A percentile compares a stretch with the other conserved stretches of the same genome.
phyloP scores from a whole-genome alignment of 2,329 filamentous ascomycete genomes.

The Neonectria magnoliae region DNA sequence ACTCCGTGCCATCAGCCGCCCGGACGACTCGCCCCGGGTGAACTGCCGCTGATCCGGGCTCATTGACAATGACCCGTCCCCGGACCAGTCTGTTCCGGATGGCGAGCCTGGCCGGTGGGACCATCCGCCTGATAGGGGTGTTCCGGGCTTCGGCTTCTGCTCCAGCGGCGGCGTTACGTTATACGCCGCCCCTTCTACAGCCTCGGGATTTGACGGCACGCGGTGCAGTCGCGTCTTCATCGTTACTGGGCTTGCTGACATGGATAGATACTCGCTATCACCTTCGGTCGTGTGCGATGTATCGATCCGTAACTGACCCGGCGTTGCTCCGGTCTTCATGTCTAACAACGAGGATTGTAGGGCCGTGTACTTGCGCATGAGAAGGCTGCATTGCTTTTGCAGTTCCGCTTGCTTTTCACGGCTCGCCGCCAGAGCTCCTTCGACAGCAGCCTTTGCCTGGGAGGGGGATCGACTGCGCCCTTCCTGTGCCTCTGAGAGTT shows the following conservation, averaged over 20 bases:
- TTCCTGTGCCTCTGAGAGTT: conserved; percentile 53
- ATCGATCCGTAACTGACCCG: conserved; percentile 35
- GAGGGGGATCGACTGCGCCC: conserved; percentile 37
- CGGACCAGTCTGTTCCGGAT: conserved; percentile 45
- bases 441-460: conserved; percentile 52
- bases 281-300: conserved; percentile 34
- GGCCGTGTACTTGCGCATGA: conserved; percentile 62
- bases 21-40: conserved; percentile 55
- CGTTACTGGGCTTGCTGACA: conserved; percentile 52
- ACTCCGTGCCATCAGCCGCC: conserved; percentile 31
- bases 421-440: conserved; percentile 60
- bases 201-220: conserved; percentile 57
- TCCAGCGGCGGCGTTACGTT: conserved; percentile 57
- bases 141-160: conserved; percentile 45
- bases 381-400: conserved; percentile 60
- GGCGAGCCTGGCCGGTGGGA: conserved; percentile 52
- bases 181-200: conserved; percentile 53
- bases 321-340: conserved; percentile 50
- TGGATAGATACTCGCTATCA: conserved; percentile 50
- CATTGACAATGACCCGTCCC: conserved; percentile 41
- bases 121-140: conserved; percentile 42
- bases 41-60: conserved; percentile 56
- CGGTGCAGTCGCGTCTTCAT: conserved; percentile 51
- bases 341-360: conserved; percentile 62
- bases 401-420: conserved; percentile 64